Conservation (phyloP, 2,329 filamentous ascomycete genomes). For the Coniochaeta sp. region DNA sequence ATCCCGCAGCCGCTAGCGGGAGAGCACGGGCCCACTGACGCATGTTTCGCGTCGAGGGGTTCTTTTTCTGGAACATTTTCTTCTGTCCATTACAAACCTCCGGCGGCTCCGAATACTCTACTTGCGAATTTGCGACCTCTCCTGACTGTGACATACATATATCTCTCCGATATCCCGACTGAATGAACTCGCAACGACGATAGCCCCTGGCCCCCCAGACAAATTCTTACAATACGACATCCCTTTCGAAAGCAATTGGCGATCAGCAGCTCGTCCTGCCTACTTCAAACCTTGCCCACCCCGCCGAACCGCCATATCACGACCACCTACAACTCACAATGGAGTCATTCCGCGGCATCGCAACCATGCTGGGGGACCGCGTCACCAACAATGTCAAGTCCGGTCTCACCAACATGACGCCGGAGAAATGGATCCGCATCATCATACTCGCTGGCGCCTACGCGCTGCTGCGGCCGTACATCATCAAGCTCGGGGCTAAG, state of each 20-base stretch:
- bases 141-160: not conserved
- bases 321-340: conserved; percentile 10
- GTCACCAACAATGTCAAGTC: conserved; percentile 40
- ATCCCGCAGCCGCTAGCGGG: not conserved
- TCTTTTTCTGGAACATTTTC: not conserved
- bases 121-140: not conserved
- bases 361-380: conserved; percentile 21
- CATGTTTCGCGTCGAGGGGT: not conserved
- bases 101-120: not conserved
- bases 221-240: not conserved
- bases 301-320: conserved; percentile 3
- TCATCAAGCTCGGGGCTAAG: conserved; percentile 60
- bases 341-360: conserved; percentile 19
- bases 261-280: not conserved
- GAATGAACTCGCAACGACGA: not conserved
- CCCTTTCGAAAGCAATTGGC: not conserved
- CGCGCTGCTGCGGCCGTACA: conserved; percentile 64
- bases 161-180: not conserved
- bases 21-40: not conserved
- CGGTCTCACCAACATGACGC: conserved; percentile 43
- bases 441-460: conserved; percentile 67
- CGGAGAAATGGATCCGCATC: conserved; percentile 58
- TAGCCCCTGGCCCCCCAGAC: not conserved
- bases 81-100: not conserved
- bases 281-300: not conserved